Base-by-base conservation (phyloP, 495 filamentous ascomycete genomes). In the Neurospora terricola region DNA sequence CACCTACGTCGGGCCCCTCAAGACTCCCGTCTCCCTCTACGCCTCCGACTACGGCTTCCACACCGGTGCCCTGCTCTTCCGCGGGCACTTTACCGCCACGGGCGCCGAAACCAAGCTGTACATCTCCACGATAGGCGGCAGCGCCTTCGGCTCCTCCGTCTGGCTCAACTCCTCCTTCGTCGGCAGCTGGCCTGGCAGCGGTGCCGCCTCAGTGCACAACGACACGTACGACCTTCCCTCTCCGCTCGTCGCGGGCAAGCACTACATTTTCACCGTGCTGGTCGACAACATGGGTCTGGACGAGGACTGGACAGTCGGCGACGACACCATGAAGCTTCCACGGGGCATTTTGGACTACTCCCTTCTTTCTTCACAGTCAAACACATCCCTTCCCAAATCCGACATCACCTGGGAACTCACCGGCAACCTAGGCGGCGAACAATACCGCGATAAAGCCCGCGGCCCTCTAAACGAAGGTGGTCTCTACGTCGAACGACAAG, bases 391-490 rank as follows among this genome's bases (percentile, higher is more conserved):
- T 34, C 34, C 54, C 54, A 66, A 34, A 11, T 73, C 76, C 14
- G 36, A 45, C 10, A 74, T 82, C 38, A 70, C 40, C 37, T 94
- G 92, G 93, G 94, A 93, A 78, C 77, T 94, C 16, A 93, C 92
- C 0, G 92, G 93, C 4, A 94, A 96, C 73, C 81, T 94, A 3
- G 89, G 89, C 40, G 92, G 92, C 21, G 92, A 94, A 75, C 80
- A 90, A 68, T 94, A 92, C 80, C 43, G 74, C 1, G 93, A 96
- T 75, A 82, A 84, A 27, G 80, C 81, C 1, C 88, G 91, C 42
- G 92, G 93, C 12, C 92, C 91, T 4, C 77, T 94, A 40, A 96
- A 96, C 75, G 93, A 94, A 78, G 92, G 92, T 37, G 91, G 89
- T 4, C 78, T 93, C 16, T 93, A 84, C 73, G 86, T 87, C 21